Evolutionary conservation across 805 yeast genomes (phyloP).

Genomic region (Saccharomycopsis javanensis): DNA sequence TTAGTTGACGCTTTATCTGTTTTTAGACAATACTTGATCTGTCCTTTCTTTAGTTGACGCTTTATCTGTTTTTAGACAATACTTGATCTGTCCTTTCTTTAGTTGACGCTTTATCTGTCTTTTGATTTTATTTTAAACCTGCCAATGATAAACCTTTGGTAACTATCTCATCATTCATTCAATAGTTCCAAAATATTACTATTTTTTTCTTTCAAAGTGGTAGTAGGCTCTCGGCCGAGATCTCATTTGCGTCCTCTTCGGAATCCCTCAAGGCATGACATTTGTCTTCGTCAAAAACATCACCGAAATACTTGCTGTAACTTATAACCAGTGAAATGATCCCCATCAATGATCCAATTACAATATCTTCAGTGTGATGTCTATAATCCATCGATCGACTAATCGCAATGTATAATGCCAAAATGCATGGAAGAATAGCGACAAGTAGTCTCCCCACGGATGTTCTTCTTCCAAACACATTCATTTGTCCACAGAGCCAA

Average conservation of each 20-base stretch:
- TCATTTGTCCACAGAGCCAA: constrained; percentile 62
- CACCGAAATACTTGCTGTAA: constrained; percentile 38
- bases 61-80: too few relatives aligned
- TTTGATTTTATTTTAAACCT: too few relatives aligned
- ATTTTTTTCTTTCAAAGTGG: too few relatives aligned
- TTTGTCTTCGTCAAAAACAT: constrained; percentile 23
- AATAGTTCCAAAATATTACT: too few relatives aligned
- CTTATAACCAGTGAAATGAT: constrained; percentile 37
- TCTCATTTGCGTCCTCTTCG: neutral
- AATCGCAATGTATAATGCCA: constrained; percentile 71
- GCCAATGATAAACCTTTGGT: too few relatives aligned
- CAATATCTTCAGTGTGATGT: constrained; percentile 83
- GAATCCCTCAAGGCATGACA: constrained; percentile 28
- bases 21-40: too few relatives aligned
- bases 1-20: too few relatives aligned
- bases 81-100: too few relatives aligned
- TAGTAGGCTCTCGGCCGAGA: too few relatives aligned
- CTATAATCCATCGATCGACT: constrained; percentile 88
- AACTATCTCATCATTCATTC: too few relatives aligned
- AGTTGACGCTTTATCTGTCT: too few relatives aligned
- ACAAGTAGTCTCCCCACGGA: constrained; percentile 59
- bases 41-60: too few relatives aligned
- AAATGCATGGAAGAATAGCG: constrained; percentile 45
- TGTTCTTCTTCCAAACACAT: constrained; percentile 35
- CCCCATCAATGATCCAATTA: constrained; percentile 67